Conservation (phyloP, 371 early-diverging fungal genomes). For the Zychaea mexicana region DNA sequence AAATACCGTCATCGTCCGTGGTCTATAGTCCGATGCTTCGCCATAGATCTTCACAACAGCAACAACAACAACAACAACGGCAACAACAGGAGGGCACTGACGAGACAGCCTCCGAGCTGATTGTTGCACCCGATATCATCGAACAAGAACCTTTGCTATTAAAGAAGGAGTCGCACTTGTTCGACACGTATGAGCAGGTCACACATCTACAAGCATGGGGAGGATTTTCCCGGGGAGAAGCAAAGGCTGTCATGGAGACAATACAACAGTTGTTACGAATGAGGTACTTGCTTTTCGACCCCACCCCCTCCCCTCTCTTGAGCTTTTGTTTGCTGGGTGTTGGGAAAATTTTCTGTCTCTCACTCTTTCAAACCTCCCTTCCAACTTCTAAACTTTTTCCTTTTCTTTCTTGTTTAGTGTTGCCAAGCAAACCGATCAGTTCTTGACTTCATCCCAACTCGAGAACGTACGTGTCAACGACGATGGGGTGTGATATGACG, state of each 20-base stretch:
- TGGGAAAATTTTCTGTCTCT: neutral
- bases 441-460: conserved; percentile 16
- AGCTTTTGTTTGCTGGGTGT: too few species aligned
- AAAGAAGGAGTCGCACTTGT: conserved; percentile 9
- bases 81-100: neutral
- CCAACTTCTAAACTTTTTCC: neutral
- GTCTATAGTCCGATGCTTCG: neutral
- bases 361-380: neutral
- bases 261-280: conserved; percentile 19
- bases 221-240: conserved; percentile 18
- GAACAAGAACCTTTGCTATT: neutral
- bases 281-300: conserved; percentile 3
- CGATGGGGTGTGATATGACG: too few species aligned
- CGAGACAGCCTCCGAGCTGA: neutral
- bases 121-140: neutral
- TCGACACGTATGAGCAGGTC: conserved; percentile 23
- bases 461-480: conserved; percentile 23
- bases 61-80: neutral
- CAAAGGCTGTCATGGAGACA: conserved; percentile 20
- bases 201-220: conserved; percentile 15
- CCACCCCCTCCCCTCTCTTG: neutral
- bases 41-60: neutral
- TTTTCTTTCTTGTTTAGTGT: conserved; percentile 13
- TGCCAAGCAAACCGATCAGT: neutral
- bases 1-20: neutral